Percentiles rank a stretch among this genome's conserved stretches.
phyloP scores from a whole-genome alignment of 2,329 filamentous ascomycete genomes.

The Cryphonectria radicalis region DNA sequence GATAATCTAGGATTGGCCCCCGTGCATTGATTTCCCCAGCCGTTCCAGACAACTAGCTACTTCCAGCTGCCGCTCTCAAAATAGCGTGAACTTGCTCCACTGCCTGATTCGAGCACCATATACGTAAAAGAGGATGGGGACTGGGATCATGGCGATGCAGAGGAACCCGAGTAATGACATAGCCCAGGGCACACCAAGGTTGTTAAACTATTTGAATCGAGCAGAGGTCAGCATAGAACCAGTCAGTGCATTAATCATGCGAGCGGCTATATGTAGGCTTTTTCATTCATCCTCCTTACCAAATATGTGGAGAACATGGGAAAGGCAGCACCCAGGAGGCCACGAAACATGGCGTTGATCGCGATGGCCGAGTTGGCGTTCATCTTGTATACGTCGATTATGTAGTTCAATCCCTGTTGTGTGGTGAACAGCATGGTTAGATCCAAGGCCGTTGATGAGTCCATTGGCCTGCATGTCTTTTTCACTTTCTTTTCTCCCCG shows the following conservation, averaged over 20 bases:
- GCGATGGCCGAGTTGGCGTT: slow-evolving; percentile 64
- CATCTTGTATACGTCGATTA: slow-evolving; percentile 61
- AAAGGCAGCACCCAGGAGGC: slow-evolving; percentile 58
- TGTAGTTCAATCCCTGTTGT: slow-evolving; percentile 47
- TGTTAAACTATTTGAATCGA: neutral
- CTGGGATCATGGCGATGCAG: slow-evolving; percentile 21
- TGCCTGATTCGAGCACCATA: neutral
- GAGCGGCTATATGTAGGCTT: slow-evolving; percentile 44
- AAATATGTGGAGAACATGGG: slow-evolving; percentile 59
- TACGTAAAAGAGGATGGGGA: slow-evolving; percentile 6
- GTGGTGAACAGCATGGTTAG: slow-evolving; percentile 33
- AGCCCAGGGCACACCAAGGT: slow-evolving; percentile 45
- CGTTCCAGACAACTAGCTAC: too few relatives aligned
- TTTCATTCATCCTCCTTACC: slow-evolving; percentile 29
- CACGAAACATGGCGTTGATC: slow-evolving; percentile 60
- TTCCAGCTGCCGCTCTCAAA: neutral
- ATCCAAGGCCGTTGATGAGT: neutral
- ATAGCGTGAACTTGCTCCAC: neutral
- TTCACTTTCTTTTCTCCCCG: neutral
- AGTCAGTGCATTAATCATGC: slow-evolving; percentile 44
- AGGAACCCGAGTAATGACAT: slow-evolving; percentile 41
- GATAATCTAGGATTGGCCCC: neutral
- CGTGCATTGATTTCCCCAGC: neutral
- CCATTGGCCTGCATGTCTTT: neutral
- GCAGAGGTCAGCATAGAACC: neutral